These are phyloP conservation scores for Zygosaccharomyces siamensis DNA, from an alignment of 805 yeast genomes.

Conservation along the genomic window DNA sequence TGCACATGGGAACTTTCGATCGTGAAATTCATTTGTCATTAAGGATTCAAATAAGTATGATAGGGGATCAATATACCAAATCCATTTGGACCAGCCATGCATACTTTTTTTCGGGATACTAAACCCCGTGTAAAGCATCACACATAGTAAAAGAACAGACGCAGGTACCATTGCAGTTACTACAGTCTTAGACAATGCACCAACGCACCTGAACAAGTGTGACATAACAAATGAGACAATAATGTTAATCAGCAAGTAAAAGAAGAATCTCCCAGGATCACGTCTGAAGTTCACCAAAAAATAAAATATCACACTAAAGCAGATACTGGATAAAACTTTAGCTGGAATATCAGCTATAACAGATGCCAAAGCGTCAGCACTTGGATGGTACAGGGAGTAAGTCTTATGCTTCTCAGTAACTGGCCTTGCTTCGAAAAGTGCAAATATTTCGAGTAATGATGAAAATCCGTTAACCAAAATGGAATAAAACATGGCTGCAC, in stretches of 20 bases:
- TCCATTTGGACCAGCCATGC: constrained; percentile 65
- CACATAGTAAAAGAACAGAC: constrained; percentile 44
- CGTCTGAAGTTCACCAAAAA: constrained; percentile 52
- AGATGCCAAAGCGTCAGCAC: constrained; percentile 55
- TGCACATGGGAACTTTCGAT: constrained; percentile 43
- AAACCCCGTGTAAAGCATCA: constrained; percentile 53
- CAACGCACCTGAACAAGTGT: constrained; percentile 50
- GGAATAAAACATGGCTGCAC: constrained; percentile 65
- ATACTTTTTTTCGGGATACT: constrained; percentile 51
- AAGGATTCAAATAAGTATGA: constrained; percentile 55
- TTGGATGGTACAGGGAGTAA: constrained; percentile 53
- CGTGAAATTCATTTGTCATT: constrained; percentile 54
- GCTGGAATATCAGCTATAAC: constrained; percentile 48
- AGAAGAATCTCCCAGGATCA: constrained; percentile 52
- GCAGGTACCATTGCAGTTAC: constrained; percentile 58
- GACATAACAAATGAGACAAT: constrained; percentile 49
- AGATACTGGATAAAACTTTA: constrained; percentile 42
- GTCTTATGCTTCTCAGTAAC: constrained; percentile 56
- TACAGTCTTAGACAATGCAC: constrained; percentile 44
- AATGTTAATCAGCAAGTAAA: constrained; percentile 42
- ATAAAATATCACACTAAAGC: constrained; percentile 48
- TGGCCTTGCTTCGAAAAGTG: constrained; percentile 51
- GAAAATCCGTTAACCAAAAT: constrained; percentile 60
- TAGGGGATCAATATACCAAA: constrained; percentile 54
- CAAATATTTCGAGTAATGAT: constrained; percentile 53